Base-by-base conservation (phyloP, 2,329 filamentous ascomycete species). In the Malbranchea zuffiana region DNA sequence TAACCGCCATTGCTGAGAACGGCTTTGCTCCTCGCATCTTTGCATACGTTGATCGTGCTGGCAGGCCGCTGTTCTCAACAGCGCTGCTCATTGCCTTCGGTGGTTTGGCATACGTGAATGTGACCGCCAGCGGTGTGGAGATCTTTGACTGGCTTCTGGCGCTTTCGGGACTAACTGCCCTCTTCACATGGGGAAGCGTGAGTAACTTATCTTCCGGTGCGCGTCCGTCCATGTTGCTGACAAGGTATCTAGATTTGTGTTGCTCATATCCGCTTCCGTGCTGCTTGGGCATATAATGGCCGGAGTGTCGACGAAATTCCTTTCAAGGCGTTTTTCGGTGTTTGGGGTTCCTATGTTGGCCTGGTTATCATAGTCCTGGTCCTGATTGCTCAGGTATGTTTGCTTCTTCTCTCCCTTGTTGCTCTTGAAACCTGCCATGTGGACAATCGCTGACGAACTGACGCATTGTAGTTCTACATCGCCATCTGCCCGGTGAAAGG, bases 1-100 rank as follows among this genome's bases (percentile, higher is more conserved):
- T 88, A 2, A 61, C 86, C 0, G 85, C 76, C 61, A 82, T 87
- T 75, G 78, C 80, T 0, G 77, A 82, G 47, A 75, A 75, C 27
- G 67, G 73, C 32, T 82, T 81, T 54, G 82, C 82, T 0, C 82
- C 82, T 0, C 61, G 59, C 12, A 71, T 87, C 47, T 65, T 87
- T 2, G 78, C 77, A 27, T 74, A 71, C 55, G 82, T 81, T 2
- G 75, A 80, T 54, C 62, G 61, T 16, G 68, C 73, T 11, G 82
- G 82, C 18, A 68, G 73, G 0, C 71, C 71, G 3, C 45, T 66
- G 27, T 54, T 52, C 30, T 60, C 60, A 21, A 59, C 66, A 30
- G 20, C 60, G 5, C 40, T 61, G 12, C 54, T 65, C 17, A 52
- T 63, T n/a, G 23, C 49, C 16, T 56, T 67, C 27, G 62, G 64